Conservation (phyloP, 163 green algal genomes). For the Scenedesmus sp. region DNA sequence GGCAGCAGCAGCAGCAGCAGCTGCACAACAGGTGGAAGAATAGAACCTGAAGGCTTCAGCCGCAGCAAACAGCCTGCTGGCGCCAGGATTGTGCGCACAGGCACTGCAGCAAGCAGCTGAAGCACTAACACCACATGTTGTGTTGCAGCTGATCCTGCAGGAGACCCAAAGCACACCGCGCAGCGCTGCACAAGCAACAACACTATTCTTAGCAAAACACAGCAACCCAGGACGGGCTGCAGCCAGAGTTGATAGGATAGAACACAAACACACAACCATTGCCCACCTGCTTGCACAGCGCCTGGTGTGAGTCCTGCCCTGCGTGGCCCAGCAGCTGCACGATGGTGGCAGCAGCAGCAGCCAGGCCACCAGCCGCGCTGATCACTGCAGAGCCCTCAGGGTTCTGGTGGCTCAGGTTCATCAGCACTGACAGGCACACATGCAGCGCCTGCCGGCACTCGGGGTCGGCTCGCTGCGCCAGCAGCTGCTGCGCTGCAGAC, state of each 20-base stretch:
- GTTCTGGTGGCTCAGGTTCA: constrained; percentile 72
- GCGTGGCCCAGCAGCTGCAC: constrained; percentile 1
- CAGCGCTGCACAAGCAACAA: no score
- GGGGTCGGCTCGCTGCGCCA: background rate
- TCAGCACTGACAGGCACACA: constrained; percentile 57
- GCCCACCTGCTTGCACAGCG: constrained; percentile 44
- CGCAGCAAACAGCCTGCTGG: no score
- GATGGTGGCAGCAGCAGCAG: constrained; percentile 48
- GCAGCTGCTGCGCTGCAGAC: constrained; percentile 40
- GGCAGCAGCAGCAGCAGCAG: background rate
- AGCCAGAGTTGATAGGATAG: no score
- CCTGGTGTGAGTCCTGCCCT: background rate
- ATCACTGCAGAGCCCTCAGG: constrained; percentile 48
- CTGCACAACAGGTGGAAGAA: background rate
- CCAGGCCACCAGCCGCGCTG: constrained; percentile 48
- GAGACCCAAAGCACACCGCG: no score
- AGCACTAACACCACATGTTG: no score
- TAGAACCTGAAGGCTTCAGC: no score
- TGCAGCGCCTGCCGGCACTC: constrained; percentile 46
- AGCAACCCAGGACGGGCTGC: no score
- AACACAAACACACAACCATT: no score
- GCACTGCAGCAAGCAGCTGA: no score
- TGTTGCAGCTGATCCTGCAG: no score
- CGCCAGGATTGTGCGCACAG: no score
- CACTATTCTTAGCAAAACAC: no score